These are phyloP conservation scores for Ceratopteris richardii DNA, from an alignment of 75 land plant species.

Conservation along the genomic window DNA sequence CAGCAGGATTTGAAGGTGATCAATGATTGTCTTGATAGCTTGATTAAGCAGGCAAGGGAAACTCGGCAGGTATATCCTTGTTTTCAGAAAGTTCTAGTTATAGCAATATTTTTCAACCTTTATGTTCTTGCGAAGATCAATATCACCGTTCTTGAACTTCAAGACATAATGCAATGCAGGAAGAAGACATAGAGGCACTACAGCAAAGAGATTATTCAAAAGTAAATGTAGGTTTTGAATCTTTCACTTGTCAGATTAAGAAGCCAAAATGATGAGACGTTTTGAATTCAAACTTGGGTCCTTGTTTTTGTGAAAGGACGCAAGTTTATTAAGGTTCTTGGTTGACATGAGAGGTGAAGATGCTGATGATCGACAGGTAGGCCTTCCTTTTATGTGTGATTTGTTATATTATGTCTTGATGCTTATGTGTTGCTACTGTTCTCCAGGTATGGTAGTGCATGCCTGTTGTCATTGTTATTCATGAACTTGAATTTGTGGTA, in stretches of 20 bases:
- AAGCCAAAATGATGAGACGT: too few relatives aligned
- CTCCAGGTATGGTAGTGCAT: too few relatives aligned
- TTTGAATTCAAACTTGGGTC: too few relatives aligned
- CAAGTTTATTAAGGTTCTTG: conserved; percentile 83
- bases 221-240: conserved; percentile 42
- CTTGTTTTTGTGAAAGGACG: conserved; percentile 54
- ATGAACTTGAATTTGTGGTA: too few relatives aligned
- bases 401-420: too few relatives aligned
- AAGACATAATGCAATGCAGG: conserved; percentile 28
- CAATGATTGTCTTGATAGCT: conserved; percentile 89
- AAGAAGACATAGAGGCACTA: conserved; percentile 87
- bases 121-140: too few relatives aligned
- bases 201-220: conserved; percentile 86
- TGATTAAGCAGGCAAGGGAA: conserved; percentile 76
- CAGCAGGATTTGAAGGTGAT: conserved; percentile 71
- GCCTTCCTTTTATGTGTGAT: too few relatives aligned
- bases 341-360: conserved; percentile 98
- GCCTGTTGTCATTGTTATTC: too few relatives aligned
- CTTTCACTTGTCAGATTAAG: neutral
- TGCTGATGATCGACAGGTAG: conserved; percentile 68
- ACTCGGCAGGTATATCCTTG: conserved; percentile 65
- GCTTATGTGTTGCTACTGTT: too few relatives aligned
- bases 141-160: neutral
- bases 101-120: too few relatives aligned
- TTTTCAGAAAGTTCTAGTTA: too few relatives aligned